Base-by-base conservation (phyloP, 225 moss, liverwort and hornwort genomes). In the Asterella californica region DNA sequence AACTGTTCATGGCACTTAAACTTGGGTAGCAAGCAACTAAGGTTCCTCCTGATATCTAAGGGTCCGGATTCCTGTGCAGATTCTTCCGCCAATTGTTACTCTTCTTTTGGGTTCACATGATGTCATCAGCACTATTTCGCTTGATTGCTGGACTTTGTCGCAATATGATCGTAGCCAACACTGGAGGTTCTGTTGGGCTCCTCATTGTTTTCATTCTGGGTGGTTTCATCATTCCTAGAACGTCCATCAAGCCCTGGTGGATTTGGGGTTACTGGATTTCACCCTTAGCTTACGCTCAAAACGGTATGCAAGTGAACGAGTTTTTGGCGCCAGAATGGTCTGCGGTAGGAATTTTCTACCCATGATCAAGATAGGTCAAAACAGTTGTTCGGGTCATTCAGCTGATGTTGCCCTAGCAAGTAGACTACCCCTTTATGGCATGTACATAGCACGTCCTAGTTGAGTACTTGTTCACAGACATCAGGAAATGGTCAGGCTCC, bases 181-280 rank as follows among this genome's bases (percentile, higher is more conserved):
- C 87, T 22, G 87, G 84, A 72, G 87, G 87, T 73, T 85, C 82
- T 37, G 80, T 83, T 62, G 54, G 80, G 14, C 82, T 88, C 78
- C 80, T 88, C 0, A n/a, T 24, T n/a, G 59, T 88, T 61, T 88
- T 88, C 48, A 75, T 83, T 62, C 84, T 84, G 5, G 87, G 87
- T 54, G 87, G 87, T 38, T 88, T 88, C 78, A 70, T 88, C 52
- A 66, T 88, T 30, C 87, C 87, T 22, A 82, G 85, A 78, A 79
- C 55, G 29, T 75, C 63, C 7, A 79, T 88, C 49, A 85, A 88
- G 70, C 84, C 84, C 46, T 88, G 87, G 87, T 88, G 87, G 87
- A 88, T 88, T 59, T 88, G 87, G 87, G 87, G 83, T 12, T 88
- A 88, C 77, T 88, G 87, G 87, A 19, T 85, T n/a, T 83, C 87